Conservation (phyloP, 495 filamentous ascomycete species). For the Trichocladium antarcticum region DNA sequence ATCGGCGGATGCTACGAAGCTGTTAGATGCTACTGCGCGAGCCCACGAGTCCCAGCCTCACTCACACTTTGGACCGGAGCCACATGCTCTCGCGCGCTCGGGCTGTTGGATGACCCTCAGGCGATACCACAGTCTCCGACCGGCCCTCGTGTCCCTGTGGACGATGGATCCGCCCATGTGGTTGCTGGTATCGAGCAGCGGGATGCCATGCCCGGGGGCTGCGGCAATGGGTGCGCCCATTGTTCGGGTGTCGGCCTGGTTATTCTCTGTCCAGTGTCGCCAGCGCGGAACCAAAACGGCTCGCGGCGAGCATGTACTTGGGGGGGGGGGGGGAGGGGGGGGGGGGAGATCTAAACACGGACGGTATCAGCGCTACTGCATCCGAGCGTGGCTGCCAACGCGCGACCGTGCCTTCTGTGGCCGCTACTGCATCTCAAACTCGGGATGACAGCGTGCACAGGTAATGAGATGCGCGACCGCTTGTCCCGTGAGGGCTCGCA, state of each 20-base stretch:
- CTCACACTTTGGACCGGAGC: conserved; percentile 89
- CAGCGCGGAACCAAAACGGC: neutral
- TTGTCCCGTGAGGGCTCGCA: conserved; percentile 3
- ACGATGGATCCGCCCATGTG: conserved; percentile 12
- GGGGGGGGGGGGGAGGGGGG: no score
- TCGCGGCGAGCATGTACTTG: neutral
- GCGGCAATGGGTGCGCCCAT: conserved; percentile 27
- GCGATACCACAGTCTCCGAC: conserved; percentile 69
- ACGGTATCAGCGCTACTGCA: no score
- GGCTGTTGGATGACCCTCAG: conserved; percentile 89
- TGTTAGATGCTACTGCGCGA: conserved; percentile 7
- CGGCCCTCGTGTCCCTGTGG: conserved; percentile 61
- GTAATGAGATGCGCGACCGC: conserved; percentile 2
- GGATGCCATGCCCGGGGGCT: conserved; percentile 19
- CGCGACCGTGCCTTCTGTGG: neutral
- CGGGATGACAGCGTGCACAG: conserved; percentile 1
- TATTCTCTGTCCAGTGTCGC: neutral
- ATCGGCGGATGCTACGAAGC: conserved; percentile 72
- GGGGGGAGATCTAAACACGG: no score
- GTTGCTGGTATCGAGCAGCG: conserved; percentile 14
- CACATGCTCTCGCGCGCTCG: conserved; percentile 89
- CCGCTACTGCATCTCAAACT: neutral
- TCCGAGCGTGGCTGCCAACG: no score
- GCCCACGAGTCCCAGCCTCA: conserved; percentile 2
- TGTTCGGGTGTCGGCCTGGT: neutral